Base-by-base conservation (phyloP, 2,329 filamentous ascomycete genomes). In the Fusarium guadeloupense region DNA sequence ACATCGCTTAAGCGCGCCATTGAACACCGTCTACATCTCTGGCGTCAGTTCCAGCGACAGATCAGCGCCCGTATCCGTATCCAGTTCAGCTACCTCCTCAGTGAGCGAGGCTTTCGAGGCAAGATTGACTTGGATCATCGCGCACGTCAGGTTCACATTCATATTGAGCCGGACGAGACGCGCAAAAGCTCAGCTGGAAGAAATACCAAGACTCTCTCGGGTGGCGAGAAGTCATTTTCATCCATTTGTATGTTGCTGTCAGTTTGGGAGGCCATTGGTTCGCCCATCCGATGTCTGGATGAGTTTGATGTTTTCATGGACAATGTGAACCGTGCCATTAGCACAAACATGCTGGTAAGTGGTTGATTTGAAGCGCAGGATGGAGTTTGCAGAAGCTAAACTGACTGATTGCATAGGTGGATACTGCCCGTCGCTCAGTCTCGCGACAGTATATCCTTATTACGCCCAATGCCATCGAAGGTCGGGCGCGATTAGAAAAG, bases 281-380 rank as follows among this genome's bases (percentile, higher is more conserved):
- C 93, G 16, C 94, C 93, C 1, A 89, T 99, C 58, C 87, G 95
- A 49, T 99, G 95, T 71, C 82, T 99, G 48, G 95, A 99, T 76
- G 95, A 99, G 76, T 99, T 98, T 72, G 95, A 99, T 74, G 95
- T 99, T 26, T 99, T 97, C 81, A 99, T 99, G 95, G 95, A 99
- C 76, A 92, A 90, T 67, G 92, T 98, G 55, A 99, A 99, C 76
- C 88, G 95, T 58, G 92, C 91, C 51, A 91, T 96, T 67, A 96
- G 92, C 72, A 97, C 96, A 69, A 90, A 91, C 62, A 92, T 99
- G 89, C 90, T 99, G 75, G 90, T 92, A 79, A 80, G 88, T 83
- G 37, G 23, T 35, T 28, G 9, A 30, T n/a, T 14, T 9, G 12
- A 9, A 26, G 10, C 13, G 30, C 33, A 25, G 35, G 10, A 26